Conservation (phyloP, 1,284 basidiomycete genomes). For the Hemileia vastatrix region DNA sequence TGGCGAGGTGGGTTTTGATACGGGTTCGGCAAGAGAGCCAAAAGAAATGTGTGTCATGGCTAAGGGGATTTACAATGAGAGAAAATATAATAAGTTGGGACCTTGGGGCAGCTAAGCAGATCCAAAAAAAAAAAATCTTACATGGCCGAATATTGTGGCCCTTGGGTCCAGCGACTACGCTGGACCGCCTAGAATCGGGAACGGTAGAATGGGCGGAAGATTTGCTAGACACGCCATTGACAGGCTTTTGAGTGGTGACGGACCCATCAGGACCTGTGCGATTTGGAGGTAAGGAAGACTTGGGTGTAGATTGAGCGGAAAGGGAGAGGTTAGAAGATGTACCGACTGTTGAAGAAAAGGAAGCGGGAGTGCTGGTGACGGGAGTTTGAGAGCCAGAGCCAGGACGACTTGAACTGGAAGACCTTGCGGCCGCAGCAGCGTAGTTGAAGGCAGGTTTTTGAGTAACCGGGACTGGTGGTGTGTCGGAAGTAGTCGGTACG, state of each 20-base stretch:
- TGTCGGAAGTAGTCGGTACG: constrained; percentile 17
- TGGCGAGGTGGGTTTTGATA: constrained; percentile 8
- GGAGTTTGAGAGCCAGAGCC: constrained; percentile 1
- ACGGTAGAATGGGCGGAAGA: constrained; percentile 3
- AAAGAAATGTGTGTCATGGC: constrained; percentile 19
- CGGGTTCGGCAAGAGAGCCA: constrained; percentile 18
- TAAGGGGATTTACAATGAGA: not conserved
- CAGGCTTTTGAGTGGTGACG: not conserved
- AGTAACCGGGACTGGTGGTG: constrained; percentile 9
- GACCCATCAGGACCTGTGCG: not conserved
- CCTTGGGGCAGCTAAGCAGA: not conserved
- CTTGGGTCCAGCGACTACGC: constrained; percentile 12
- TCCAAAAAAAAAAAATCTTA: not conserved
- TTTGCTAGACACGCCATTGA: constrained; percentile 4
- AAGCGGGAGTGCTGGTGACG: not conserved
- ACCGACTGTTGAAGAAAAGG: constrained; percentile 19
- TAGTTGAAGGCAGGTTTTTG: constrained; percentile 21
- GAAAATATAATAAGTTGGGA: not conserved
- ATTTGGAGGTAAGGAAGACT: not conserved
- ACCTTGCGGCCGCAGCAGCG: constrained; percentile 21
- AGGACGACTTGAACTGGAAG: constrained; percentile 6
- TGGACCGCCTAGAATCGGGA: constrained; percentile 7
- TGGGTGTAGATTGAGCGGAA: constrained; percentile 1
- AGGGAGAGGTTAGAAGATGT: constrained; percentile 7
- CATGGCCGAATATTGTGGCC: constrained; percentile 20